phyloP scores from a whole-genome alignment of 2,329 filamentous ascomycete genomes.

The Davidsoniella eucalypti region DNA sequence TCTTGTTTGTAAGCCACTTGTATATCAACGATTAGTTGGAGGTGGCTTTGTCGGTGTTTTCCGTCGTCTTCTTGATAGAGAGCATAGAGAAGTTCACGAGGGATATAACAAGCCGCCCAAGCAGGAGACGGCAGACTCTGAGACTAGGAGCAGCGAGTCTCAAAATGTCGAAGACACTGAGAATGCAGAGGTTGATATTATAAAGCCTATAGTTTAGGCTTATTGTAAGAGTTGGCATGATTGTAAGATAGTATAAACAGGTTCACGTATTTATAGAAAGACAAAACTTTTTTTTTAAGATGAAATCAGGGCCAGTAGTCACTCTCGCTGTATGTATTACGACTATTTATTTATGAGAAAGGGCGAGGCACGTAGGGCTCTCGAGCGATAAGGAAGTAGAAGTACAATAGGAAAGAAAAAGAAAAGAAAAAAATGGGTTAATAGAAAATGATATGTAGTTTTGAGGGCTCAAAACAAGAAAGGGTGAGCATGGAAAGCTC shows the following conservation, averaged over 20 bases:
- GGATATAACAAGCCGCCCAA: not conserved
- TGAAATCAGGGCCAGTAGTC: too few relatives aligned
- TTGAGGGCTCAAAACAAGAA: not conserved
- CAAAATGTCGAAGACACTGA: not conserved
- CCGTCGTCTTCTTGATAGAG: conserved; percentile 19
- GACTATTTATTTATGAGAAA: too few relatives aligned
- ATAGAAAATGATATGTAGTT: not conserved
- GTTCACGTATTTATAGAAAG: not conserved
- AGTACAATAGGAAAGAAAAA: not conserved
- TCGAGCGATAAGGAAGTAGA: not conserved
- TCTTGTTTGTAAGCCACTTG: conserved; percentile 26
- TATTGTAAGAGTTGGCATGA: not conserved
- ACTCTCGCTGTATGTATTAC: too few relatives aligned
- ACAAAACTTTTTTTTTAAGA: not conserved
- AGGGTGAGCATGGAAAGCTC: not conserved
- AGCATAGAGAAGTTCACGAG: conserved; percentile 2
- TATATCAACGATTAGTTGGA: conserved; percentile 24
- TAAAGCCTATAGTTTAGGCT: not conserved
- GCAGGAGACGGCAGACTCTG: not conserved
- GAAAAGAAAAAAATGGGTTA: not conserved
- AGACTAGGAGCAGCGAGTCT: not conserved
- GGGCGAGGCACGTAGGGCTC: too few relatives aligned
- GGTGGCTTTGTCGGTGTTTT: conserved; percentile 26
- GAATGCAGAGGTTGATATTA: not conserved
- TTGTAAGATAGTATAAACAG: not conserved